phyloP scores from a whole-genome alignment of 208 protist genomes.

The Angomonas ambiguus region DNA sequence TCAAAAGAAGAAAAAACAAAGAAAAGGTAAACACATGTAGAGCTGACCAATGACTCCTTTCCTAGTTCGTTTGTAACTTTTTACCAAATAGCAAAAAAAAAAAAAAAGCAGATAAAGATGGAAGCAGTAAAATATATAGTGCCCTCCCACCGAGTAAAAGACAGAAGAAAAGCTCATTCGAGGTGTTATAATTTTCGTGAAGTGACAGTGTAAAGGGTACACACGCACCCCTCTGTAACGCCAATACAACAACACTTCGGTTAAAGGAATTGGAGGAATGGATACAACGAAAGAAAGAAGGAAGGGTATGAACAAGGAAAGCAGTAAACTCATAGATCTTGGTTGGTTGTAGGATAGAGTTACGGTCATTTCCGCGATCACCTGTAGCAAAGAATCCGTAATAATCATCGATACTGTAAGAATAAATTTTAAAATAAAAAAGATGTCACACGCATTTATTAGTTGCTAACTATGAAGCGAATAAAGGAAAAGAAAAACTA shows the following conservation, averaged over 20 bases:
- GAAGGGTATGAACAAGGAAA: background rate
- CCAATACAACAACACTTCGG: too few species aligned
- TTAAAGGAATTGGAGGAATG: background rate
- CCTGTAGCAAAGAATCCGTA: conserved; percentile 43
- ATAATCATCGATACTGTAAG: background rate
- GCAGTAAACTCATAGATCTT: conserved; percentile 36
- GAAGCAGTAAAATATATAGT: background rate
- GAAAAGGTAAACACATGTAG: conserved; percentile 4
- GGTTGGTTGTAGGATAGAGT: conserved; percentile 30
- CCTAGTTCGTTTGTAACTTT: too few species aligned
- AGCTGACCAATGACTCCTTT: background rate
- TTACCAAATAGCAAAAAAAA: too few species aligned
- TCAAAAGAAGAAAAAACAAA: background rate
- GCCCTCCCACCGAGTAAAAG: too few species aligned
- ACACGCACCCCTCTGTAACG: too few species aligned
- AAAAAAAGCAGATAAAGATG: background rate
- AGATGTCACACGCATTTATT: too few species aligned
- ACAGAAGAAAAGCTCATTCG: background rate
- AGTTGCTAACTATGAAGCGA: background rate
- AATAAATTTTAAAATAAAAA: background rate
- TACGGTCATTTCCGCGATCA: conserved; percentile 36
- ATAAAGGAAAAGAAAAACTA: background rate
- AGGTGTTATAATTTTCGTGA: background rate
- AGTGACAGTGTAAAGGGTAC: too few species aligned
- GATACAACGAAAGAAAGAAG: background rate